Conservation (phyloP, 441 rosid species). For the Bocquillonia castaneifolia region DNA sequence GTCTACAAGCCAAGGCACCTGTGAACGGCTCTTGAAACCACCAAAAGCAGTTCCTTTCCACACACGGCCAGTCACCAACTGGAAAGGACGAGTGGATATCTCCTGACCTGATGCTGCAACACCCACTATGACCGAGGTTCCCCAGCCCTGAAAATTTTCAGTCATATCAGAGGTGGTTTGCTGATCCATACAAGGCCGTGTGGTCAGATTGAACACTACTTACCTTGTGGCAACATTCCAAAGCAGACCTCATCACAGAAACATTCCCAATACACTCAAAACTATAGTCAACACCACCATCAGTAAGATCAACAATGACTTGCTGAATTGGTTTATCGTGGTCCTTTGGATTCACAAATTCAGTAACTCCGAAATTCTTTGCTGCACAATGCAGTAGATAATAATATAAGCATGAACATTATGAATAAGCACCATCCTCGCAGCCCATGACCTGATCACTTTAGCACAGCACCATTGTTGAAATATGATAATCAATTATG, state of each 20-base stretch:
- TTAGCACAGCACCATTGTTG: not conserved
- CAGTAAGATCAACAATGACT: constrained; percentile 80
- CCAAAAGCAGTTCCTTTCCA: constrained; percentile 99
- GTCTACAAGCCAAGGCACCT: constrained; percentile 98
- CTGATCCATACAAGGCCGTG: not conserved
- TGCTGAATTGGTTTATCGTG: constrained; percentile 85
- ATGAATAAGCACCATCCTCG: not conserved
- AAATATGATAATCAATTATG: not conserved
- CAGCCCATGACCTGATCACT: not conserved
- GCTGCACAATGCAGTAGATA: constrained; percentile 46
- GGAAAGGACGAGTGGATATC: constrained; percentile 91
- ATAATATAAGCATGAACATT: not conserved
- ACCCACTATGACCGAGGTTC: constrained; percentile 88
- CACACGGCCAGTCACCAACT: constrained; percentile 95
- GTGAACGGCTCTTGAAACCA: constrained; percentile 97
- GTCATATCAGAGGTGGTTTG: constrained; percentile 13
- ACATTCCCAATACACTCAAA: constrained; percentile 96
- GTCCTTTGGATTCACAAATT: constrained; percentile 92
- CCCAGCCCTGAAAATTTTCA: constrained; percentile 72
- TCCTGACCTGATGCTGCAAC: constrained; percentile 99
- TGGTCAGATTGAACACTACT: constrained; percentile 13
- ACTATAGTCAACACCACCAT: constrained; percentile 97
- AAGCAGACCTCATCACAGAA: constrained; percentile 84
- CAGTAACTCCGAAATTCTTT: constrained; percentile 86
- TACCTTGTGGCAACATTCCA: constrained; percentile 98